Evolutionary conservation across 768 basidiomycete genomes (phyloP).

Genomic region (Leccinum ochraceum): DNA sequence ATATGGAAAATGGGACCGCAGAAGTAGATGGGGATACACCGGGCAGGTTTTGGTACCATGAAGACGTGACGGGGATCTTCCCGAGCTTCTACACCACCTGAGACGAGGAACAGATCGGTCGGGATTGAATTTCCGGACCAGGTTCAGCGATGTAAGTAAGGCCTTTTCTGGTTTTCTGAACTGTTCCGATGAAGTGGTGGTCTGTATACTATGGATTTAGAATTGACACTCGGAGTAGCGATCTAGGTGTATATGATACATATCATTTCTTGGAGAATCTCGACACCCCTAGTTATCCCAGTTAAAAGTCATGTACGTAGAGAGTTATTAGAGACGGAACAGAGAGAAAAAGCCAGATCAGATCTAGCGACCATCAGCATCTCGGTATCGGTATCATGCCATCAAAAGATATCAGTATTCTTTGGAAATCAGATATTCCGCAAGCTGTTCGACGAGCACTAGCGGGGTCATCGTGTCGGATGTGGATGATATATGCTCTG

Average conservation of each 20-base stretch:
- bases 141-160: not conserved
- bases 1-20: not conserved
- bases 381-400: not conserved
- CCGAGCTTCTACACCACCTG: constrained; percentile 51
- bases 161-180: not conserved
- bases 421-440: constrained; percentile 24
- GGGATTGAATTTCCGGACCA: not conserved
- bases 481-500: constrained; percentile 18
- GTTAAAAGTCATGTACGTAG: not conserved
- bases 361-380: not conserved
- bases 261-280: not conserved
- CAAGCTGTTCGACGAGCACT: constrained; percentile 23
- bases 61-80: constrained; percentile 51
- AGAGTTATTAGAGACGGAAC: not conserved
- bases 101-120: not conserved
- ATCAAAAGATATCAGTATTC: constrained; percentile 18
- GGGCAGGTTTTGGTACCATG: constrained; percentile 57
- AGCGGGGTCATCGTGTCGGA: constrained; percentile 12
- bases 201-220: not conserved
- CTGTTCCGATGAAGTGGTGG: not conserved
- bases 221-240: not conserved
- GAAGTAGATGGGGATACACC: constrained; percentile 5
- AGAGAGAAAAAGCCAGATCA: not conserved
- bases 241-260: not conserved
- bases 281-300: not conserved